A percentile compares a stretch with the other conserved stretches of the same genome.
Evolutionary conservation across 129 eudicot species (phyloP).

Genomic region (Ambrosia artemisiifolia): DNA sequence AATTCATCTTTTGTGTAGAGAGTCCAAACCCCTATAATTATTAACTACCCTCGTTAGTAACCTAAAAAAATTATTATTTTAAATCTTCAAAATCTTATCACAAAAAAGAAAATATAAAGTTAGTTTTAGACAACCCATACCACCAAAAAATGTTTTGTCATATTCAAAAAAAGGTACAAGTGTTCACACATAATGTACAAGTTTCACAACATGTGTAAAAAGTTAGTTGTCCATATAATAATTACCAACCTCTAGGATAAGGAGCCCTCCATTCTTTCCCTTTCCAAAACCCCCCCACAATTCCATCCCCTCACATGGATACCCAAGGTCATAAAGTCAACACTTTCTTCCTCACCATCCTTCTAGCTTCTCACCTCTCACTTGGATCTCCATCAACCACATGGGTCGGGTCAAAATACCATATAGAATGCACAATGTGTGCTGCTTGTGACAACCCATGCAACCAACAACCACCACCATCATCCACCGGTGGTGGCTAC

Average conservation of each 20-base stretch:
- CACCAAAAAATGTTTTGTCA: neutral
- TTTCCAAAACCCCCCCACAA: conserved; percentile 10
- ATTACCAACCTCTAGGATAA: conserved; percentile 4
- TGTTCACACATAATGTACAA: neutral
- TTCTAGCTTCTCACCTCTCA: conserved; percentile 22
- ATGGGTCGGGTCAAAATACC: conserved; percentile 76
- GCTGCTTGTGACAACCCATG: conserved; percentile 91
- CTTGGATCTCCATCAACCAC: conserved; percentile 20
- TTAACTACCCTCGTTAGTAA: no score
- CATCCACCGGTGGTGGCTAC: conserved; percentile 19
- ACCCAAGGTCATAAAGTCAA: conserved; percentile 25
- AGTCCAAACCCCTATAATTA: no score
- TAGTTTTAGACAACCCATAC: neutral
- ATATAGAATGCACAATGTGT: conserved; percentile 85
- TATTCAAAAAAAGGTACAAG: neutral
- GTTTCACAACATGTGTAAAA: neutral
- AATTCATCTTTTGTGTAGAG: no score
- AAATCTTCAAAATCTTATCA: no score
- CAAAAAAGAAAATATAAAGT: no score
- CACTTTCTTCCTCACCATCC: conserved; percentile 19
- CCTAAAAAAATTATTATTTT: no score
- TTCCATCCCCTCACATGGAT: conserved; percentile 23
- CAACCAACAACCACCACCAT: conserved; percentile 42
- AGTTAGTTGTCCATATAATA: conserved; percentile 1
- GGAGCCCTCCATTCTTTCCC: neutral